Conservation (phyloP, 1,284 basidiomycete species). For the Gymnopus androsaceus region DNA sequence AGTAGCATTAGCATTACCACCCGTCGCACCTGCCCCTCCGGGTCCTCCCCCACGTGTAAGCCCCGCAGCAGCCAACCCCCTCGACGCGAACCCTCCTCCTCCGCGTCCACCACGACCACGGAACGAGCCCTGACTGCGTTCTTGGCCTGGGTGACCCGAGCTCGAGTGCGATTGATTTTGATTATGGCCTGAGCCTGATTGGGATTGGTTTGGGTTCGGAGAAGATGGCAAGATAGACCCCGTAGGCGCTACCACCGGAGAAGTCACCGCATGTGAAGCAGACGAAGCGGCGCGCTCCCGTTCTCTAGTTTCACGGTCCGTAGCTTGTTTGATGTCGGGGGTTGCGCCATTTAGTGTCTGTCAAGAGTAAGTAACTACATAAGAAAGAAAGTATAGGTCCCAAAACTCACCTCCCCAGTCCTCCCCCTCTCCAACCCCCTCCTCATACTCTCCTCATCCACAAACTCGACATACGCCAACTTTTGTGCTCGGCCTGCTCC, state of each 20-base stretch:
- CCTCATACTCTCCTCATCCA: slow-evolving; percentile 81
- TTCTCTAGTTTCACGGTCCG: slow-evolving; percentile 62
- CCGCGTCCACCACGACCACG: slow-evolving; percentile 6
- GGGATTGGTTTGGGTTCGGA: neutral
- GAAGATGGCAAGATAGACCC: too few species aligned
- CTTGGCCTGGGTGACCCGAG: slow-evolving; percentile 12
- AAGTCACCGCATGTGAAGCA: slow-evolving; percentile 29
- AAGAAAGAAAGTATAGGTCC: too few species aligned
- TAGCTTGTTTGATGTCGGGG: slow-evolving; percentile 69
- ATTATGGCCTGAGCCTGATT: slow-evolving; percentile 12
- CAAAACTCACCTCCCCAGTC: slow-evolving; percentile 4
- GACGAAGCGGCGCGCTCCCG: slow-evolving; percentile 23
- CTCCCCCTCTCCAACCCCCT: slow-evolving; percentile 66
- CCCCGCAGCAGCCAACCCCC: slow-evolving; percentile 70
- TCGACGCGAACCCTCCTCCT: slow-evolving; percentile 58
- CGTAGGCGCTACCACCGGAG: too few species aligned
- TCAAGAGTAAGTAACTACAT: neutral
- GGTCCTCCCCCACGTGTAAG: slow-evolving; percentile 45
- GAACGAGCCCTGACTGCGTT: slow-evolving; percentile 51
- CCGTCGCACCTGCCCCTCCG: slow-evolving; percentile 7
- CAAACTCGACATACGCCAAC: slow-evolving; percentile 85
- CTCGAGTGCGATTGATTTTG: neutral
- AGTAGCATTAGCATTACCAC: neutral
- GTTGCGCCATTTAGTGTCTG: slow-evolving; percentile 68
- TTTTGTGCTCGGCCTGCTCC: slow-evolving; percentile 48